Percentiles rank a stretch among this genome's conserved stretches.
These are phyloP conservation scores for Xylaria curta DNA, from an alignment of 495 filamentous ascomycete species.

Conservation along the genomic window DNA sequence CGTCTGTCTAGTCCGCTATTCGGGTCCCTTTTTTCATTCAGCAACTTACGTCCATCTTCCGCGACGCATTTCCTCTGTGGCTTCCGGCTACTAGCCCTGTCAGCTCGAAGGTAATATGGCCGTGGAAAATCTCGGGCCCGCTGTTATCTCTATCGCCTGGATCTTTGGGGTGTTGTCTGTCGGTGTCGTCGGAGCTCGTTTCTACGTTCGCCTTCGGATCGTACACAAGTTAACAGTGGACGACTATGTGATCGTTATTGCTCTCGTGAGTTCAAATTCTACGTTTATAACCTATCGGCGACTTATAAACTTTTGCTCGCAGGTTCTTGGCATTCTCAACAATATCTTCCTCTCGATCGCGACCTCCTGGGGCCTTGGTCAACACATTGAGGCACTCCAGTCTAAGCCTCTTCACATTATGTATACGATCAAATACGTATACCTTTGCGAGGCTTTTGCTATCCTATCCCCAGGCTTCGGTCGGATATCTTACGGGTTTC, in stretches of 20 bases:
- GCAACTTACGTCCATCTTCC: background rate
- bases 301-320: background rate
- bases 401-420: background rate
- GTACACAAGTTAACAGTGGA: background rate
- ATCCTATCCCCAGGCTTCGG: background rate
- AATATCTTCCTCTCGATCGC: background rate
- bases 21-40: background rate
- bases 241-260: background rate
- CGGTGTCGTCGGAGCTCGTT: background rate
- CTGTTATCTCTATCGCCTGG: conserved; percentile 3
- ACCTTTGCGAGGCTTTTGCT: background rate
- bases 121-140: background rate
- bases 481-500: conserved; percentile 7
- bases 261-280: background rate
- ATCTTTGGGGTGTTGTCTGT: background rate
- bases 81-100: background rate
- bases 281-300: background rate
- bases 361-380: background rate
- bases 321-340: background rate
- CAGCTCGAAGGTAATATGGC: background rate
- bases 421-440: conserved; percentile 8
- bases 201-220: background rate
- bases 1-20: background rate
- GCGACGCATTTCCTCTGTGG: background rate
- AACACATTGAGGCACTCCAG: background rate